Conservation (phyloP, 257 asterid species). For the Scutellaria minor region DNA sequence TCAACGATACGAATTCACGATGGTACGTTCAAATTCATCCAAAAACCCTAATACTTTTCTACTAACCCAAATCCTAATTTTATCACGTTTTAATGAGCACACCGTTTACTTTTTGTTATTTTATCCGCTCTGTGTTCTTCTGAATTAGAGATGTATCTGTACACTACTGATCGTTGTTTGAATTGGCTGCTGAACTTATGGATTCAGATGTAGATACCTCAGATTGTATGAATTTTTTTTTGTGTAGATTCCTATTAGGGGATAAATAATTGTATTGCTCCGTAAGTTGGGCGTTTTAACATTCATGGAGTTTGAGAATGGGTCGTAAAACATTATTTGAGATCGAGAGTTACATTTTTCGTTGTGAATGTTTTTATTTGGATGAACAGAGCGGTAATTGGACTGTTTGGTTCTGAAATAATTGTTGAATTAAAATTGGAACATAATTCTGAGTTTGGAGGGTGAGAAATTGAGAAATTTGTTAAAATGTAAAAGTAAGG, state of each 20-base stretch:
- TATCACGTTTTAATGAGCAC: neutral
- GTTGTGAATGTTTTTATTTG: neutral
- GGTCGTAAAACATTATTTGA: no score
- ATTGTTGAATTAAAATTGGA: neutral
- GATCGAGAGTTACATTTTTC: neutral
- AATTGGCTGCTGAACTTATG: constrained; percentile 25
- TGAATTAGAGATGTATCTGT: neutral
- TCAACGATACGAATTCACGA: constrained; percentile 23
- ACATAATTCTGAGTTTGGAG: constrained; percentile 16
- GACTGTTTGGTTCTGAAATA: constrained; percentile 18
- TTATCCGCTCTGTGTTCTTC: neutral
- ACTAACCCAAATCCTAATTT: neutral
- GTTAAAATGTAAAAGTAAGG: neutral
- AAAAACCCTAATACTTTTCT: constrained; percentile 13
- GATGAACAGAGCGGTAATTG: neutral
- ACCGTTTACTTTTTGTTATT: neutral
- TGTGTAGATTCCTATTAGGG: neutral
- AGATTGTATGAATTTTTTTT: constrained; percentile 8
- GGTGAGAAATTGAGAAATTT: constrained; percentile 9
- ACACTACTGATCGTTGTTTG: constrained; percentile 5
- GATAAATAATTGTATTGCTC: no score
- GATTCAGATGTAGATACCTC: constrained; percentile 12
- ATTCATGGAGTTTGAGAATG: no score
- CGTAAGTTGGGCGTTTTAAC: no score
- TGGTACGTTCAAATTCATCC: constrained; percentile 35